Conservation (phyloP, 768 basidiomycete genomes). For the Sarcodon sp. region DNA sequence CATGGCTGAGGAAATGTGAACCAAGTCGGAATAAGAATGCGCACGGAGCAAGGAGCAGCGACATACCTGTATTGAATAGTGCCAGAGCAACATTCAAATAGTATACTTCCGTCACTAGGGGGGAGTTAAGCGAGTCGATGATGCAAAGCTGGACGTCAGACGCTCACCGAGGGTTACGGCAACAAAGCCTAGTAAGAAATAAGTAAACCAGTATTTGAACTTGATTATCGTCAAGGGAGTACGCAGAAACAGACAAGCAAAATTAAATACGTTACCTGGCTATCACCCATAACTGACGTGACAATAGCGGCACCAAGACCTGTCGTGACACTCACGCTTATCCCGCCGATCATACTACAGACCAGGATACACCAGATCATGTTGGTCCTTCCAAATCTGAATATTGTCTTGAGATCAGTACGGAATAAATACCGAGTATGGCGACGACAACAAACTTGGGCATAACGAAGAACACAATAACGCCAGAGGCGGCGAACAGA, state of each 20-base stretch:
- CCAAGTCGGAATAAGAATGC: constrained; percentile 1
- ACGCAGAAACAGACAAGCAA: background rate
- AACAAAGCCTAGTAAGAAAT: constrained; percentile 78
- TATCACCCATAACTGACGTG: constrained; percentile 58
- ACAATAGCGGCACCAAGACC: constrained; percentile 90
- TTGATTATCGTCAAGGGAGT: constrained; percentile 18
- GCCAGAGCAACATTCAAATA: constrained; percentile 95
- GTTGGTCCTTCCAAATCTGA: constrained; percentile 74
- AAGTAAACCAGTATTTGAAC: constrained; percentile 90
- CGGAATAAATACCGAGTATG: background rate
- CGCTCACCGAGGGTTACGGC: constrained; percentile 56
- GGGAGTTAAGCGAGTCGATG: constrained; percentile 6
- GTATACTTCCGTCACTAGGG: constrained; percentile 76
- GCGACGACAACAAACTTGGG: constrained; percentile 30
- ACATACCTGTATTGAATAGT: constrained; percentile 79
- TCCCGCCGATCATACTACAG: constrained; percentile 94
- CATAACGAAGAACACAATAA: constrained; percentile 74
- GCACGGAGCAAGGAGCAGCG: background rate
- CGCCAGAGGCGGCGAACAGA: constrained; percentile 49
- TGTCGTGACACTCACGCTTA: constrained; percentile 88
- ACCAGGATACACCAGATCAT: constrained; percentile 95
- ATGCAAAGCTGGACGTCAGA: background rate
- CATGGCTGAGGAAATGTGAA: constrained; percentile 36
- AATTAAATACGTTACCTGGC: constrained; percentile 44
- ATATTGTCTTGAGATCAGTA: constrained; percentile 1